A percentile compares a stretch with the other conserved stretches of the same genome.
Conservation (phyloP, 2,329 filamentous ascomycete species). For the Diaporthe ampelina region DNA sequence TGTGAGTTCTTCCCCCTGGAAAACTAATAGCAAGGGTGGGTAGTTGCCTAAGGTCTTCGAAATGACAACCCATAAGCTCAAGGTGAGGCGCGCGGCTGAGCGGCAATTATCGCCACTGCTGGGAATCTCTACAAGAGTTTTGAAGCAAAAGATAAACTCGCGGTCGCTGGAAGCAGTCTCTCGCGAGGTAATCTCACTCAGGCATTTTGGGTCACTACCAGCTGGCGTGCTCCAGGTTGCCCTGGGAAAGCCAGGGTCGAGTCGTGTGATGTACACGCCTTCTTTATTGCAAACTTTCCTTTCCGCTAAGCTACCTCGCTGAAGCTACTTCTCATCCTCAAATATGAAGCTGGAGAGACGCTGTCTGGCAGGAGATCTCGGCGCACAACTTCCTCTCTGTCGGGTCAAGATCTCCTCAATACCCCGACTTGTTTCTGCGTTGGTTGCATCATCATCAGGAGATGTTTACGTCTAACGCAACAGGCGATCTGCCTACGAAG, state of each 20-base stretch:
- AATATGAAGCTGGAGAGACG: neutral
- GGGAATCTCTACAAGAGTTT: neutral
- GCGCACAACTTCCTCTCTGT: neutral
- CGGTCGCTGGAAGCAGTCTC: neutral
- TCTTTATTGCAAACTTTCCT: slow-evolving; percentile 6
- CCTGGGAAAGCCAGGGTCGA: neutral
- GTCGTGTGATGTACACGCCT: neutral
- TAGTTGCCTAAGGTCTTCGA: neutral
- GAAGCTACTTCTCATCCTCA: slow-evolving; percentile 1
- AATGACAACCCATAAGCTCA: neutral
- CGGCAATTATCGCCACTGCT: neutral
- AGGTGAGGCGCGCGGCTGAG: neutral
- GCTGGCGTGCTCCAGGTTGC: neutral
- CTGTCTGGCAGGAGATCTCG: neutral
- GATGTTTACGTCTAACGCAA: neutral
- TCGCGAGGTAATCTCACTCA: neutral
- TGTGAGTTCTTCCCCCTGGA: neutral
- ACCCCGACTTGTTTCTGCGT: neutral
- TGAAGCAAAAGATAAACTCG: neutral
- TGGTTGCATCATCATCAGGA: neutral
- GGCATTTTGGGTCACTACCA: neutral
- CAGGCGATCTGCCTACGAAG: neutral
- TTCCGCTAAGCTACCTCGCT: slow-evolving; percentile 18
- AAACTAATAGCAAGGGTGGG: neutral
- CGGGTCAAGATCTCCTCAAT: neutral